A percentile compares a stretch with the other conserved stretches of the same genome.
These are phyloP conservation scores for Xylariaceae sp. DNA, from an alignment of 2,329 filamentous ascomycete species.

Conservation along the genomic window DNA sequence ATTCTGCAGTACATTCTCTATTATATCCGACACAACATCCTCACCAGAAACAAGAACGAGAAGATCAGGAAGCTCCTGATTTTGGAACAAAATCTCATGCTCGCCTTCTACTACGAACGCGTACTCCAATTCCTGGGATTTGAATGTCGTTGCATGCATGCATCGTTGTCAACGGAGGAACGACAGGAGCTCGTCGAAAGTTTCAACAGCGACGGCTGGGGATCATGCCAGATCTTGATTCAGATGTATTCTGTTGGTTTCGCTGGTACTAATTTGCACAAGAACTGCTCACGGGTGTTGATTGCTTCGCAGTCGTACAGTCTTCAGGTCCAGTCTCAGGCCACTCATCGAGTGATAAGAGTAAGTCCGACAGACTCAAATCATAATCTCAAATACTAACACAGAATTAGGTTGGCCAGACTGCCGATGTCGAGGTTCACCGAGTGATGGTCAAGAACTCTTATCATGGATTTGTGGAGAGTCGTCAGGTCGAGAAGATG, in stretches of 20 bases:
- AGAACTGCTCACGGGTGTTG: constrained; percentile 27
- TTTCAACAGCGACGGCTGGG: constrained; percentile 20
- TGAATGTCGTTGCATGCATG: constrained; percentile 27
- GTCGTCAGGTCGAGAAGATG: constrained; percentile 30
- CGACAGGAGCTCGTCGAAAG: constrained; percentile 24
- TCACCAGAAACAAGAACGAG: constrained; percentile 10
- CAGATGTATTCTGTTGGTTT: constrained; percentile 31
- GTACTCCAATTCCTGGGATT: constrained; percentile 29
- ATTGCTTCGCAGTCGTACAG: constrained; percentile 28
- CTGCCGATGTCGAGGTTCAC: constrained; percentile 23
- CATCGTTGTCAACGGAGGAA: constrained; percentile 18
- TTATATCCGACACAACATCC: constrained; percentile 24
- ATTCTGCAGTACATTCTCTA: constrained; percentile 27
- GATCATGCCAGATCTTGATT: constrained; percentile 30
- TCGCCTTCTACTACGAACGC: constrained; percentile 32
- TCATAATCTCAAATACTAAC: constrained; percentile 7
- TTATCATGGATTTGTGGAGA: constrained; percentile 27
- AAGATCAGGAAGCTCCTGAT: constrained; percentile 30
- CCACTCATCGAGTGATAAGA: constrained; percentile 30
- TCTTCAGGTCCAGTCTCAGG: constrained; percentile 25
- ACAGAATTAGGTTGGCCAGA: constrained; percentile 25
- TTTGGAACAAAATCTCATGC: constrained; percentile 23
- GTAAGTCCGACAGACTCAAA: constrained; percentile 16
- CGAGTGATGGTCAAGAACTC: constrained; percentile 27
- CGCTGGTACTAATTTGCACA: constrained; percentile 29